Conservation (phyloP, 352 stramenopile genomes). For the Pythium oligandrum region DNA sequence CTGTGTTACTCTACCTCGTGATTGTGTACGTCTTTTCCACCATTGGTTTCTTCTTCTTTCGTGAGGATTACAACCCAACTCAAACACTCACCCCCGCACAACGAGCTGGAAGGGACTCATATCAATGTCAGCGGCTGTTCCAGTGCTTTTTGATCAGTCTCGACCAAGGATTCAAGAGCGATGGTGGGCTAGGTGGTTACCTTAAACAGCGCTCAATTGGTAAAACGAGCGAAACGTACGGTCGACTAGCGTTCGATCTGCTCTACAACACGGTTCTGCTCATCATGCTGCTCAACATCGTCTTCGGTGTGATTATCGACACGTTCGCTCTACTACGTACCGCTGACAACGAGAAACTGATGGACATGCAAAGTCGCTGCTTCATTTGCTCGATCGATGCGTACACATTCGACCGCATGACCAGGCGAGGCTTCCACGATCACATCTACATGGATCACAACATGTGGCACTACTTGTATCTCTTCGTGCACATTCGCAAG, state of each 20-base stretch:
- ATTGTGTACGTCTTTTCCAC: conserved; percentile 74
- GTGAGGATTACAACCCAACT: conserved; percentile 46
- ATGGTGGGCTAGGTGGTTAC: conserved; percentile 51
- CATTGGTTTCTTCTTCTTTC: conserved; percentile 71
- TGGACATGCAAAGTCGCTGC: conserved; percentile 65
- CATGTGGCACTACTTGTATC: conserved; percentile 78
- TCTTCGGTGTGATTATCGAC: conserved; percentile 81
- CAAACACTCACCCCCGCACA: conserved; percentile 27
- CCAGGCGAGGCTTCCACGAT: conserved; percentile 63
- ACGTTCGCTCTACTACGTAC: conserved; percentile 71
- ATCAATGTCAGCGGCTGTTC: conserved; percentile 63
- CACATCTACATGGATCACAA: conserved; percentile 77
- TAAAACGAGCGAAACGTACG: conserved; percentile 33
- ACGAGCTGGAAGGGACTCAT: conserved; percentile 27
- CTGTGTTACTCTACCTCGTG: conserved; percentile 60
- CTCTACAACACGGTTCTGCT: conserved; percentile 69
- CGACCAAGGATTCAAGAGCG: conserved; percentile 67
- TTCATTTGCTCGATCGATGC: conserved; percentile 82
- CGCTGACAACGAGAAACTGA: conserved; percentile 54
- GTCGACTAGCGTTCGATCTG: conserved; percentile 52
- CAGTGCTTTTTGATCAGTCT: conserved; percentile 70
- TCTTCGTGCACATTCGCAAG: conserved; percentile 79
- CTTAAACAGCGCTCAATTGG: conserved; percentile 37
- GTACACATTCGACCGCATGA: conserved; percentile 69
- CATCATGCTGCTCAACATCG: conserved; percentile 69